Evolutionary conservation across 805 yeast genomes (phyloP).

Genomic region (Candida ponderosae): DNA sequence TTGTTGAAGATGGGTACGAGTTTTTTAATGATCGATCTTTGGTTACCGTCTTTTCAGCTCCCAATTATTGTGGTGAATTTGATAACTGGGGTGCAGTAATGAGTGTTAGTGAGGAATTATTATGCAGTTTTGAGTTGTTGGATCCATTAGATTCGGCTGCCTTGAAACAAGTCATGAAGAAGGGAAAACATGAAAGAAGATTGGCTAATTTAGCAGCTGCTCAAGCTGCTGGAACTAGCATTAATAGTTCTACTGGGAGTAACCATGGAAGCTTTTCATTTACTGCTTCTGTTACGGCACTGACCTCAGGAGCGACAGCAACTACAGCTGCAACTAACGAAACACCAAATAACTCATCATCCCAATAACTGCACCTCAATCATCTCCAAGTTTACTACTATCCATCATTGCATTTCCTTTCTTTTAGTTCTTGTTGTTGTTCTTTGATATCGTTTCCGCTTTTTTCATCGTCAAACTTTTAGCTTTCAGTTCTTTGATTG

Average conservation of each 20-base stretch:
- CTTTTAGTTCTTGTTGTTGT: no score
- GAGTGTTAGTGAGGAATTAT: slow-evolving; percentile 88
- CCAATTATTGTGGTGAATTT: slow-evolving; percentile 53
- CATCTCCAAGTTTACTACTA: no score
- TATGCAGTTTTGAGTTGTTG: slow-evolving; percentile 87
- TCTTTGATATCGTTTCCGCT: no score
- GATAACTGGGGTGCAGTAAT: slow-evolving; percentile 97
- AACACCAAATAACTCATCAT: no score
- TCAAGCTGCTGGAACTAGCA: background rate
- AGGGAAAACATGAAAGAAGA: slow-evolving; percentile 83
- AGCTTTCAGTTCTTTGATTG: no score
- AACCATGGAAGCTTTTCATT: slow-evolving; percentile 5
- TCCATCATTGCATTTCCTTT: no score
- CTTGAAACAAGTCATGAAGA: slow-evolving; percentile 88
- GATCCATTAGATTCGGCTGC: slow-evolving; percentile 94
- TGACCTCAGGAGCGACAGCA: slow-evolving; percentile 19
- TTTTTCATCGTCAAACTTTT: no score
- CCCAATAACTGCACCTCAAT: no score
- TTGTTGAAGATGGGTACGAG: slow-evolving; percentile 83
- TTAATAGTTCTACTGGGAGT: background rate
- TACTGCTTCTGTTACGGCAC: background rate
- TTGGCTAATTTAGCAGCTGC: slow-evolving; percentile 36
- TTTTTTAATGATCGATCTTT: slow-evolving; percentile 67
- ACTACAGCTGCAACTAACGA: background rate
- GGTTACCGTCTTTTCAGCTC: slow-evolving; percentile 77